phyloP scores from a whole-genome alignment of 805 yeast species.

The Starmera quercuum region DNA sequence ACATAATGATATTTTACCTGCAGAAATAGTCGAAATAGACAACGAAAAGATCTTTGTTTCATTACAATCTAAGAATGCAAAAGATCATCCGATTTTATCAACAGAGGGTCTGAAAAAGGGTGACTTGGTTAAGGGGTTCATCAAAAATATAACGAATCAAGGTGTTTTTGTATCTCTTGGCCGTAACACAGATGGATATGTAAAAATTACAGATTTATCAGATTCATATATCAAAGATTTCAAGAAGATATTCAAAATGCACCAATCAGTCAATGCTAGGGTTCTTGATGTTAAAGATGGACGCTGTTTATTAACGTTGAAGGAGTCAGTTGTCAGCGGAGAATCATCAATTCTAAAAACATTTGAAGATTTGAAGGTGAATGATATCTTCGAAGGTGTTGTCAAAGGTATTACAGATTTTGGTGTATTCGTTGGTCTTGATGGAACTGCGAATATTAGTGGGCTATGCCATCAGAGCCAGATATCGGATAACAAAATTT shows the following conservation, averaged over 20 bases:
- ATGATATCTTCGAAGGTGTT: conserved; percentile 69
- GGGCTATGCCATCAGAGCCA: conserved; percentile 87
- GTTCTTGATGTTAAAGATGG: conserved; percentile 57
- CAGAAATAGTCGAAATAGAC: conserved; percentile 37
- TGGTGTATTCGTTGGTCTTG: conserved; percentile 85
- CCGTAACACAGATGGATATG: conserved; percentile 65
- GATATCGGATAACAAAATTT: conserved; percentile 62
- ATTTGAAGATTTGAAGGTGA: conserved; percentile 62
- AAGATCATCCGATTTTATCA: conserved; percentile 41
- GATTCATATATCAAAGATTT: conserved; percentile 81
- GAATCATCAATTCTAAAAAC: conserved; percentile 48
- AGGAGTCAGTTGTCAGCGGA: conserved; percentile 74
- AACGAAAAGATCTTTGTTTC: conserved; percentile 55
- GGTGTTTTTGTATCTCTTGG: conserved; percentile 79
- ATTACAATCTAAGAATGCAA: conserved; percentile 45
- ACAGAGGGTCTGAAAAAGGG: conserved; percentile 56
- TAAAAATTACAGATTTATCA: conserved; percentile 72
- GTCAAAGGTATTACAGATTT: conserved; percentile 74
- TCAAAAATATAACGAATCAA: conserved; percentile 63
- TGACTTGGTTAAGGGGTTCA: conserved; percentile 72
- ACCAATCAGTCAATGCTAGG: conserved; percentile 72
- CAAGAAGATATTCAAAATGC: conserved; percentile 66
- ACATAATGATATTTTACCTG: conserved; percentile 47
- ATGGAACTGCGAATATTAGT: conserved; percentile 63
- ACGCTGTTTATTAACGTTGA: conserved; percentile 68